Conservation (phyloP, 345 rosid genomes). For the Dipteronia dyeriana region DNA sequence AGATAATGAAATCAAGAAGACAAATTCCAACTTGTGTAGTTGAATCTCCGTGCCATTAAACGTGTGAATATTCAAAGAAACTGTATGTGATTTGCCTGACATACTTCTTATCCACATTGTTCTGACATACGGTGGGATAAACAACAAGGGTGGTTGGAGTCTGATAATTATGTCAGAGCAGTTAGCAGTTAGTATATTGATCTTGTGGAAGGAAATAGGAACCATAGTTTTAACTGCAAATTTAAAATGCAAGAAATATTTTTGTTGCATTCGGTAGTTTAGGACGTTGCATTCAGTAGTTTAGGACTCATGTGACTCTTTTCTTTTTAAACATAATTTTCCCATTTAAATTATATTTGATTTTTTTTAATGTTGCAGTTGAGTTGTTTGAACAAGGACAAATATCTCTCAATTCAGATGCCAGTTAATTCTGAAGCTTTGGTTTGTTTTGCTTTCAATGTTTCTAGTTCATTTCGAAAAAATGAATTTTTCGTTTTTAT, state of each 20-base stretch:
- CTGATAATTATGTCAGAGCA: not conserved
- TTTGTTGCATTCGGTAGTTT: not conserved
- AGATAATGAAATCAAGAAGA: not conserved
- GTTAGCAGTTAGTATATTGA: not conserved
- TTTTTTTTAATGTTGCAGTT: slow-evolving; percentile 47
- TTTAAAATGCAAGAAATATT: not conserved
- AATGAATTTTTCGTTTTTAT: not conserved
- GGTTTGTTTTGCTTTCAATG: slow-evolving; percentile 45
- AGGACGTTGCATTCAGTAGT: not conserved
- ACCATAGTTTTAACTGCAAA: not conserved
- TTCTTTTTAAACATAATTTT: not conserved
- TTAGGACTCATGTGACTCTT: not conserved
- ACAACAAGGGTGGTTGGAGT: not conserved
- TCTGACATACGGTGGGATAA: not conserved
- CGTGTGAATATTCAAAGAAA: not conserved
- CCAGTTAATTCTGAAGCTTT: slow-evolving; percentile 55
- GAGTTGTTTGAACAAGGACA: slow-evolving; percentile 60
- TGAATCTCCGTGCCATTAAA: not conserved
- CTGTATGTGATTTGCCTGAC: not conserved
- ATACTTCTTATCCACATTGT: not conserved
- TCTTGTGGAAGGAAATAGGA: not conserved
- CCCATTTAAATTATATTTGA: not conserved
- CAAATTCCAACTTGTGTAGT: not conserved
- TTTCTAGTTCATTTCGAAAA: slow-evolving; percentile 10
- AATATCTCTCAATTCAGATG: slow-evolving; percentile 67